Evolutionary conservation across 441 rosid species (phyloP), one percentile per base, ranked within the genome.

Genomic region (Dalechampia spathulata): DNA sequence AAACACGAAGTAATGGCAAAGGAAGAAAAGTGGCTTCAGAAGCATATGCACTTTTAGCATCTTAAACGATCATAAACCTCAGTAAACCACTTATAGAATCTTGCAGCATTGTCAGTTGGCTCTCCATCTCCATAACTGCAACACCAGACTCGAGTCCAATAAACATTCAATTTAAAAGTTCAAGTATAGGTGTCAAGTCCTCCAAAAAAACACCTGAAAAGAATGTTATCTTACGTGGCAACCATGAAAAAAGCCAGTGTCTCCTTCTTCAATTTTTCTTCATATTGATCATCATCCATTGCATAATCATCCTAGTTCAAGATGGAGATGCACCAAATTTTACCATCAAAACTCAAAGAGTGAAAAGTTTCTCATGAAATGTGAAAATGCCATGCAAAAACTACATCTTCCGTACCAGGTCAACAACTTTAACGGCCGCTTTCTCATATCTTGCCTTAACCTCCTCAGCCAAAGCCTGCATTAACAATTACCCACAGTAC

Each of bases 241-340:
- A 90, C 70, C 72, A 93, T 83, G 81, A 93, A 87, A 63, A 93
- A 62, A 65, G 76, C 95, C 13, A 82, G 45, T 40, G 63, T 76
- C 74, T 93, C 99, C 61, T 86, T 90, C 78, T 86, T 93, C 69
- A 93, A 60, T 58, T 87, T 90, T 76, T 75, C 83, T 68, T 82
- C 89, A 60, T 93, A 93, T 69, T 93, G 91, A 50, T 90, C 96
- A 39, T 93, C 97, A 64, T 93, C 97, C 1, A 69, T 94, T 0
- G 96, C 99, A 62, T 90, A 93, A 67, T 93, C 97, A 53, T 93
- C 99, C 99, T n/a, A n/a, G n/a, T n/a, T n/a, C n/a, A n/a, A n/a
- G n/a, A n/a, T n/a, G n/a, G n/a, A n/a, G n/a, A n/a, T n/a, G n/a
- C n/a, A n/a, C n/a, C n/a, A n/a, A n/a, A n/a, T n/a, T n/a, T n/a